A percentile compares a stretch with the other conserved stretches of the same genome.
These are phyloP conservation scores for Platanthera guangdongensis DNA, from an alignment of 106 monocot genomes.

Conservation along the genomic window DNA sequence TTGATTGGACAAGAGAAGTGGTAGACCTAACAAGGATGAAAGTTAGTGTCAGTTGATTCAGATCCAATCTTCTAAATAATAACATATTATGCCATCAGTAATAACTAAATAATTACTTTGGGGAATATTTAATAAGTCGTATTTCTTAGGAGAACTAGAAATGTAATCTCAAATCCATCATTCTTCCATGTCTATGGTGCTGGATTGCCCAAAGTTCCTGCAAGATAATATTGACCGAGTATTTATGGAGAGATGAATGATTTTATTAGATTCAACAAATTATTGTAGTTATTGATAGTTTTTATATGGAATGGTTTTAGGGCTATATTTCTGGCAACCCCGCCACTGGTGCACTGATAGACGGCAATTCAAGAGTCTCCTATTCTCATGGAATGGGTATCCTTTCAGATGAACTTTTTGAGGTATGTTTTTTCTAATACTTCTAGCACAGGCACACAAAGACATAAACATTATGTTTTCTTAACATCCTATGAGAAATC, in stretches of 20 bases:
- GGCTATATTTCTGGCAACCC: conserved; percentile 48
- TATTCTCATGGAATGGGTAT: conserved; percentile 36
- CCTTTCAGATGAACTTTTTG: conserved; percentile 35
- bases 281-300: background rate
- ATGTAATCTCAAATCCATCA: too few species aligned
- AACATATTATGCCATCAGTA: too few species aligned
- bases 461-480: background rate
- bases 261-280: background rate
- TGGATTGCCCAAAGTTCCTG: too few species aligned
- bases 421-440: conserved; percentile 14
- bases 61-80: too few species aligned
- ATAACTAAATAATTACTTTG: too few species aligned
- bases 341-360: conserved; percentile 14
- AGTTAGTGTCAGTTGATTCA: too few species aligned
- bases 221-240: too few species aligned
- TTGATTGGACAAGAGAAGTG: too few species aligned
- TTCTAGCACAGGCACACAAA: background rate
- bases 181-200: too few species aligned
- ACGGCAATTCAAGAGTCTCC: conserved; percentile 19
- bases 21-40: too few species aligned
- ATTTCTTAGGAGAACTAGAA: too few species aligned
- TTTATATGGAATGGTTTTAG: conserved; percentile 16
- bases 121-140: too few species aligned
- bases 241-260: background rate
- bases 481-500: background rate